A percentile compares a stretch with the other conserved stretches of the same genome.
Conservation (phyloP, 2,329 filamentous ascomycete genomes). For the Metarhizium sp. region DNA sequence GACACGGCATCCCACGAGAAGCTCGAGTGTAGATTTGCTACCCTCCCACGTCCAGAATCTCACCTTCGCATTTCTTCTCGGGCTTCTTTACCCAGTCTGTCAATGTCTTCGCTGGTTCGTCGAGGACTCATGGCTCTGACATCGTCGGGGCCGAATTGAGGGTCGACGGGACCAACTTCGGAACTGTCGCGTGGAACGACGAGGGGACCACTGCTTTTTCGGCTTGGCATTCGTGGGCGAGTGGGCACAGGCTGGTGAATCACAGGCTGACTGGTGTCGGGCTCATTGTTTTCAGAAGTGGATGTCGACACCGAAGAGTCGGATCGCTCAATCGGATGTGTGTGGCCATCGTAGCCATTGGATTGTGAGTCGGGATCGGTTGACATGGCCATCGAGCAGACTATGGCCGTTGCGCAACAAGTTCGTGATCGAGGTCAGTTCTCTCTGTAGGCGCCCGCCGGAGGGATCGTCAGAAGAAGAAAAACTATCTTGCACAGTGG, state of each 20-base stretch:
- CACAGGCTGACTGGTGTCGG: conserved; percentile 36
- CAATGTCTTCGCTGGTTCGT: conserved; percentile 81
- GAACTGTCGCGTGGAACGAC: conserved; percentile 71
- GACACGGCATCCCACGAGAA: background rate
- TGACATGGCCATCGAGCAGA: conserved; percentile 10
- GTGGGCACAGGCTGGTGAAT: conserved; percentile 43
- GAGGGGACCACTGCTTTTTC: conserved; percentile 74
- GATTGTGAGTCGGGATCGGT: conserved; percentile 15
- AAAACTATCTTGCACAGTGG: no score
- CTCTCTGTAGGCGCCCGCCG: background rate
- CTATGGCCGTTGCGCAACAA: background rate
- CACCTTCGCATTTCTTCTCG: conserved; percentile 54
- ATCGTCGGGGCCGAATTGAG: conserved; percentile 76
- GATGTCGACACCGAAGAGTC: conserved; percentile 25
- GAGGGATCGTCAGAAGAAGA: no score
- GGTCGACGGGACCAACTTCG: conserved; percentile 62
- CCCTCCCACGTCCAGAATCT: conserved; percentile 11
- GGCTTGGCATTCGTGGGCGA: conserved; percentile 60
- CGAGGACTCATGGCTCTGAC: conserved; percentile 91
- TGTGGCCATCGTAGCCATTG: conserved; percentile 14
- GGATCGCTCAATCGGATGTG: conserved; percentile 27
- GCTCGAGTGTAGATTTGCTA: background rate
- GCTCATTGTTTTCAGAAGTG: conserved; percentile 26
- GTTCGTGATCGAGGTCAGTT: background rate
- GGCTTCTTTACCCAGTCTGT: conserved; percentile 77